Base-by-base conservation (phyloP, 495 filamentous ascomycete genomes). In the Tuber aestivum region DNA sequence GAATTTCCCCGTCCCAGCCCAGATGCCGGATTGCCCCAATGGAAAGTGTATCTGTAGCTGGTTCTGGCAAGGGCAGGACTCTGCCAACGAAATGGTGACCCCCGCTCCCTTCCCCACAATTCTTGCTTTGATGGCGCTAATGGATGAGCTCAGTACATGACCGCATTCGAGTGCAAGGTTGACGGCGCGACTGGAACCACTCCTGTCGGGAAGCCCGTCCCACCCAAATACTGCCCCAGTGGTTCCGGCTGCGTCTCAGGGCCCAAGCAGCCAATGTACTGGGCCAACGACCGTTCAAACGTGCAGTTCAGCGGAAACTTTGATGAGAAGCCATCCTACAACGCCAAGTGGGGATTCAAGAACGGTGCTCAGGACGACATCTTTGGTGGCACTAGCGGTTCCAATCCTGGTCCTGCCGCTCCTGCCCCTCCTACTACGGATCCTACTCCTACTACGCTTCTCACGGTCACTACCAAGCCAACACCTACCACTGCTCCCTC, bases 61-160 rank as follows among this genome's bases (percentile, higher is more conserved):
- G 87, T 85, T 89, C 37, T 90, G 88, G 88, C 84, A 89, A 50
- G 87, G 88, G 2, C 83, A 86, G 65, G 84, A 86, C 27, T 89
- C 87, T 80, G 81, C 74, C 7, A 56, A 77, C 44, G 73, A 84
- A 75, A 84, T 77, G 84, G 87, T 48, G 72, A 84, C 69, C 80
- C 84, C 14, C 87, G 87, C 74, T 85, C 16, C 38, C 1, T 3
- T 45, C 20, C 9, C 37, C 23, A 32, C 56, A n/a, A n/a, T 23
- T 4, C 70, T 20, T 27, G 32, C 12, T 41, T 74, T 27, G 69
- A 32, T 74, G 12, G 69, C 40, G 40, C 41, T 72, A 27, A 18
- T 65, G 69, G 56, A 69, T 41, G 56, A 70, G 35, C 44, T 65
- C 42, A 84, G 81, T 87, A 88, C 72, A 89, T 89, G 88, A 84